phyloP scores from a whole-genome alignment of 2,329 filamentous ascomycete genomes.

The Periconia macrospinosa region DNA sequence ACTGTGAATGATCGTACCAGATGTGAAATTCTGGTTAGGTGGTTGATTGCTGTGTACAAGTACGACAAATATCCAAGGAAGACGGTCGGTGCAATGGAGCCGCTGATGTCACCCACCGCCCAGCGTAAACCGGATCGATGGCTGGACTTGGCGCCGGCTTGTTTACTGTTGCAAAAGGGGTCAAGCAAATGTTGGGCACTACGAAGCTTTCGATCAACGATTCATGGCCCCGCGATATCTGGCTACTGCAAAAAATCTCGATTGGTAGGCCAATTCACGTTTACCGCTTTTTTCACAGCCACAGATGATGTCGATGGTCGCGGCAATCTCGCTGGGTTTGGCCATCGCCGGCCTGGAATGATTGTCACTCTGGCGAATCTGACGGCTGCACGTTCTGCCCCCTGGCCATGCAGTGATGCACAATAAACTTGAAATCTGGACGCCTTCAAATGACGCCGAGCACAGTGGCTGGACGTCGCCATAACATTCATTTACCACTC shows the following conservation, averaged over 20 bases:
- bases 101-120: neutral
- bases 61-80: neutral
- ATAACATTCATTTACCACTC: neutral
- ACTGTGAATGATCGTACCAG: too few species aligned
- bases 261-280: neutral
- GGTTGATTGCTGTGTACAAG: too few species aligned
- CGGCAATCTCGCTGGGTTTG: neutral
- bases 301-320: neutral
- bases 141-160: neutral
- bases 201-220: neutral
- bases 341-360: neutral
- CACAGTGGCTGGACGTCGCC: neutral
- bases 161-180: neutral
- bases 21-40: neutral
- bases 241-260: neutral
- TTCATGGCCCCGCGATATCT: neutral
- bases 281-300: neutral
- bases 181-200: neutral
- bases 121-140: neutral
- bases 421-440: conserved; percentile 1
- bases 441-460: neutral
- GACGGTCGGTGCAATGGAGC: neutral
- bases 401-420: neutral
- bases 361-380: neutral
- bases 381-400: neutral